Evolutionary conservation across 768 basidiomycete species (phyloP), one percentile per base, ranked within the genome.

Genomic region (Tylopilus felleus): DNA sequence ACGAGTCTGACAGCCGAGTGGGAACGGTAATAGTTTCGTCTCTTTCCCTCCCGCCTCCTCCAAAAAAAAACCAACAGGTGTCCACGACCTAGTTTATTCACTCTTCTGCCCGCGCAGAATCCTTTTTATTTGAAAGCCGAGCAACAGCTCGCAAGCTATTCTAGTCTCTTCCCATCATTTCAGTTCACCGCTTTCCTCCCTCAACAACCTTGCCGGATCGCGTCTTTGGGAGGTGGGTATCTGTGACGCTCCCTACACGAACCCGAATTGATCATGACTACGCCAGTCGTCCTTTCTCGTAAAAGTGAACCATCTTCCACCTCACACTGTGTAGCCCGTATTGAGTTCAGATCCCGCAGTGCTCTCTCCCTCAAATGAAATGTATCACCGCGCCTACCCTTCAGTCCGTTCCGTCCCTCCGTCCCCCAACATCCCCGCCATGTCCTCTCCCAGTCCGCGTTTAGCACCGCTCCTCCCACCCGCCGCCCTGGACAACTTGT

Each of bases 341-440:
- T 60, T 64, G 50, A 68, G 44, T 23, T 42, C 44, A 43, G 29
- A 35, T 57, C 58, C 50, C 31, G 36, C 57, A 71, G 66, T 70
- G 68, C 62, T 60, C 52, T 72, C 64, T 41, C 63, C 65, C n/a
- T 65, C 67, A 50, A 70, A 74, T 63, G 80, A 82, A 53, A 84
- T 88, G 73, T 77, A 87, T 65, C 81, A 86, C 65, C 79, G 86
- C 38, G 74, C 83, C 7, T 74, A 77, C 45, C 84, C 83, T 9
- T 77, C 75, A 23, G 62, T 77, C 44, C 82, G 85, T 53, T 74
- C 80, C n/a, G 75, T 79, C n/a, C 79, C 80, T 45, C 75, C 81
- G 2, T 65, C 75, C 21, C 57, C 67, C 25, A 68, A 50, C 52
- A 39, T 65, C 19, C 22, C 59, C 40, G 48, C 62, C 17, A 54